Base-by-base conservation (phyloP, 2,329 filamentous ascomycete species). In the Sporothrix mexicana region DNA sequence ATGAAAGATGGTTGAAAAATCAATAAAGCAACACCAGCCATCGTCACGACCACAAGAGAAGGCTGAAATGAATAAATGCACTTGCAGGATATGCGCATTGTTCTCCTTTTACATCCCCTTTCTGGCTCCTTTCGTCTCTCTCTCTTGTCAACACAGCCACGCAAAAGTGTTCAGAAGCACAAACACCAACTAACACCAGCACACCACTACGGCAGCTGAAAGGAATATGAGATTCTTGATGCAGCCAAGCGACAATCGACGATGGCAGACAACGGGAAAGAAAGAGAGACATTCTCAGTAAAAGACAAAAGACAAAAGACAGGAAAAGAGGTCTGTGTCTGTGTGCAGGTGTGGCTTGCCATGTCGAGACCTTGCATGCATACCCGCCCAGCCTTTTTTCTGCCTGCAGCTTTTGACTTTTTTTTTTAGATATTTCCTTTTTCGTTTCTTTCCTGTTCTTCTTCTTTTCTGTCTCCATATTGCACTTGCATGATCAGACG, bases 311-410 rank as follows among this genome's bases (percentile, higher is more conserved):
- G n/a, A n/a, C n/a, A n/a, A n/a, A n/a, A n/a, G n/a, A 47, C 41
- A 51, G 10, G 49, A 15, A 17, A n/a, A 10, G 7, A 36, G 15
- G 25, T 57, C 12, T 57, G 20, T 57, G 53, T 57, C 10, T 57
- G 9, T 57, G 53, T 57, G n/a, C 20, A 20, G 15, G 23, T 36
- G 45, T n/a, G 64, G 13, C 45, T 49, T 36, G 45, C 64, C 45
- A 67, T 67, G 45, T 67, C 64, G 64, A 67, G 45, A 17, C 64
- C 41, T 67, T 51, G 64, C 45, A 67, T 51, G 64, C 15, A 36
- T 51, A 51, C 15, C 45, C 23, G 45, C 45, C 45, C 64, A 36
- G 45, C 45, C 62, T 12, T 25, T 13, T 30, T 51, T 67, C 64
- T 67, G 30, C 51, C n/a, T 30, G 30, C 30, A 5, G 30, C n/a